Evolutionary conservation across 495 filamentous ascomycete species (phyloP).

Genomic region (Cercophora newfieldiana): DNA sequence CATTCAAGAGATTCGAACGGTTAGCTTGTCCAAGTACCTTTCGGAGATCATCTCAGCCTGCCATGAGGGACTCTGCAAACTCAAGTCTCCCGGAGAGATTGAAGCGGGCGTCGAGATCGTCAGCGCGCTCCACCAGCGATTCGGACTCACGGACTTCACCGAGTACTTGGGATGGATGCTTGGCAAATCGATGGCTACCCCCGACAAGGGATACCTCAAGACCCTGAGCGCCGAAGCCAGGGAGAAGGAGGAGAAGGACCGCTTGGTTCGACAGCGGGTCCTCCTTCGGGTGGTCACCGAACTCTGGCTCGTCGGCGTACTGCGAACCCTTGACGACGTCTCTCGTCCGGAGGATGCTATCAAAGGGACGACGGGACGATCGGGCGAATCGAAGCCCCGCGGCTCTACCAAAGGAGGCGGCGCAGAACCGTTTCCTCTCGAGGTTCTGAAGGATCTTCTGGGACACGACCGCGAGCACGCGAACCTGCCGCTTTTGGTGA

Average conservation of each 20-base stretch:
- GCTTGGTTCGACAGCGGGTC: constrained; percentile 79
- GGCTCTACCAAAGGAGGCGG: constrained; percentile 54
- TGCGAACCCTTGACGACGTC: constrained; percentile 88
- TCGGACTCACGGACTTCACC: constrained; percentile 88
- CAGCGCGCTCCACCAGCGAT: constrained; percentile 93
- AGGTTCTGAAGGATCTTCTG: constrained; percentile 93
- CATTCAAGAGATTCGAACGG: constrained; percentile 84
- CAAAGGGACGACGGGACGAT: constrained; percentile 54
- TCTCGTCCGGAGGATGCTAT: constrained; percentile 79
- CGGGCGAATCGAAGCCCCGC: constrained; percentile 55
- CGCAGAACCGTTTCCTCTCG: constrained; percentile 87
- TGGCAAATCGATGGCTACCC: constrained; percentile 87
- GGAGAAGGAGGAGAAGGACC: constrained; percentile 95
- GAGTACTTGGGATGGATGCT: constrained; percentile 89
- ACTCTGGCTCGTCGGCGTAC: constrained; percentile 88
- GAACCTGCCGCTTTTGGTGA: constrained; percentile 85
- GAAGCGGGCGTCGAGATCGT: constrained; percentile 89
- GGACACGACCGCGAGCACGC: constrained; percentile 90
- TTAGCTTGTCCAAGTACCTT: constrained; percentile 95
- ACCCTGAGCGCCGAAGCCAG: constrained; percentile 72
- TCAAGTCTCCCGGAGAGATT: constrained; percentile 87
- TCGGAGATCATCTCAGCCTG: constrained; percentile 98
- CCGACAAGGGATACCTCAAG: constrained; percentile 84
- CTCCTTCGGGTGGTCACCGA: constrained; percentile 90
- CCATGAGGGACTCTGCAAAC: constrained; percentile 89